Evolutionary conservation across 805 yeast genomes (phyloP), one percentile per base, ranked within the genome.

Genomic region (Wickerhamomyces chaumierensis): DNA sequence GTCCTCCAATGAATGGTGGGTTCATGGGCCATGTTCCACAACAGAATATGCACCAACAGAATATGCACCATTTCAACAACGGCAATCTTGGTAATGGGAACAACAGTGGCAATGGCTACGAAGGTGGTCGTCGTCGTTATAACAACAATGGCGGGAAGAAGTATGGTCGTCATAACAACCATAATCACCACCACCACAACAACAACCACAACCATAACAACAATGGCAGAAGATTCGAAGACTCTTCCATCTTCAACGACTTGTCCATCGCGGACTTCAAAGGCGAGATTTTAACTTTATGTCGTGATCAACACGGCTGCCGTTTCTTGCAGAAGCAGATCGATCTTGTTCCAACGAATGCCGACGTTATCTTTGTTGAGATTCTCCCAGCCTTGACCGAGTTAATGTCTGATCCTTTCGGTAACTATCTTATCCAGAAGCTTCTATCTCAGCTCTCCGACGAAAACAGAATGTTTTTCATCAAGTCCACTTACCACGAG

Each of bases 271-370:
- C 69, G 36, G 87, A 82, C 48, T 82, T 79, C 53, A 62, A 71
- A 15, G 86, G 86, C 35, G 78, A 77, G 41, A 80, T 90, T 38
- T 82, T 75, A 53, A 70, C 83, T 1, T 66, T 92, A 45, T 88
- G 97, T 62, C 85, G 80, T 53, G 98, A 90, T 57, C 97, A 90
- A 62, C 96, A 90, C 56, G 97, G 98, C 8, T 90, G 97, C 56
- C 69, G 98, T 42, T 87, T 83, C 57, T 63, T 90, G 45, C 98
- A 90, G 61, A 75, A 81, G 45, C 94, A 87, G 56, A 67, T 92
- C 47, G 95, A 86, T 49, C 57, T 68, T 35, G 71, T 73, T 11
- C 59, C 65, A n/a, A 11, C n/a, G 36, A 84, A 82, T 13, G 81
- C 88, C 8, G 71, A 81, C 23, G 63, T 77, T 53, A 84, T 92